phyloP scores from a whole-genome alignment of 225 moss, liverwort and hornwort genomes.

The Thuidium tamariscinum region DNA sequence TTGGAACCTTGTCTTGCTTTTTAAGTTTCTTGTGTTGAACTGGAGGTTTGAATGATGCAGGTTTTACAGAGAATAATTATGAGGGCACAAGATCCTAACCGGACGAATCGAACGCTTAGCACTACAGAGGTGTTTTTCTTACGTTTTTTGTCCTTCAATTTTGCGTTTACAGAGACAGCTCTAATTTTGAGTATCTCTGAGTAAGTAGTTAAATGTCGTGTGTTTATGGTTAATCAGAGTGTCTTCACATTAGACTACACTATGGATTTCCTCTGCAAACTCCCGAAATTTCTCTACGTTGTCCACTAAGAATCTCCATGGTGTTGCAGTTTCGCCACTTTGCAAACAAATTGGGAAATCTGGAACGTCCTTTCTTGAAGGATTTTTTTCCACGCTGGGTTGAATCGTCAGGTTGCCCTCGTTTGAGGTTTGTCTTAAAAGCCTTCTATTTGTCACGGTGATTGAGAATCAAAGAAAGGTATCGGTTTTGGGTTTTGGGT shows the following conservation, averaged over 20 bases:
- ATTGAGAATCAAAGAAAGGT: neutral
- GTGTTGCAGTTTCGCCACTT: conserved; percentile 92
- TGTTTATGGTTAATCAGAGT: neutral
- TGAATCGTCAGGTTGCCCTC: conserved; percentile 97
- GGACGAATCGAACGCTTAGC: conserved; percentile 67
- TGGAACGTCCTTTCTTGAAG: conserved; percentile 94
- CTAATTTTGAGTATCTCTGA: neutral
- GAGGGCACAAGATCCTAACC: conserved; percentile 74
- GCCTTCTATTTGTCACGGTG: neutral
- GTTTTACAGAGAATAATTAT: conserved; percentile 94
- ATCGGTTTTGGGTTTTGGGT: neutral
- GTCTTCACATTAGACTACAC: neutral
- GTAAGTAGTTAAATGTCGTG: neutral
- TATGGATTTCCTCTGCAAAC: neutral
- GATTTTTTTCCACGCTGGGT: conserved; percentile 99
- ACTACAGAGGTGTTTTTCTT: conserved; percentile 67
- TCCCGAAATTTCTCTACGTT: neutral
- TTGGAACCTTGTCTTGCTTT: neutral
- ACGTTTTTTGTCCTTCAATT: neutral
- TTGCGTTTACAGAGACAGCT: neutral
- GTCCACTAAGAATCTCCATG: neutral
- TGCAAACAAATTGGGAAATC: conserved; percentile 94
- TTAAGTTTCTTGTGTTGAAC: neutral
- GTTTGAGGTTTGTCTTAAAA: conserved; percentile 56
- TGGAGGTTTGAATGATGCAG: conserved; percentile 24